A percentile compares a stretch with the other conserved stretches of the same genome.
Evolutionary conservation across 371 early-diverging fungal genomes (phyloP).

Genomic region (Homolaphlyctis polyrhiza): DNA sequence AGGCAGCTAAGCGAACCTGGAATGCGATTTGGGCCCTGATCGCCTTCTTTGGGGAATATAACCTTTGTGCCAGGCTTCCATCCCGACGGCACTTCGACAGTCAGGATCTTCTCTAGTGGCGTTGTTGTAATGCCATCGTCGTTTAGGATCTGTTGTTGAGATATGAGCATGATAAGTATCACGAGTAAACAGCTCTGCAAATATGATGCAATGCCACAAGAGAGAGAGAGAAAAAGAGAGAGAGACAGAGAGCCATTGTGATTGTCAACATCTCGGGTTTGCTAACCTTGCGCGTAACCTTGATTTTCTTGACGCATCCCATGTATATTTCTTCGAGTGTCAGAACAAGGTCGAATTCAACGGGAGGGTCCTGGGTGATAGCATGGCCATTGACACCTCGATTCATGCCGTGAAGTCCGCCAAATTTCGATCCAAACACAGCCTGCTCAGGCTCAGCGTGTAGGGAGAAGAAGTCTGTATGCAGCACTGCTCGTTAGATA

Average conservation of each 20-base stretch:
- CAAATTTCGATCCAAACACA: constrained; percentile 43
- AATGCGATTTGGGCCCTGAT: constrained; percentile 48
- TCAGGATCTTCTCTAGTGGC: constrained; percentile 29
- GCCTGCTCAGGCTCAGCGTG: constrained; percentile 20
- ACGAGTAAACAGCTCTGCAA: too few relatives aligned
- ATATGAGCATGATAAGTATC: background rate
- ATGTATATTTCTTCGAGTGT: constrained; percentile 53
- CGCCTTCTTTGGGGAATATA: constrained; percentile 49
- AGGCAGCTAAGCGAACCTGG: constrained; percentile 16
- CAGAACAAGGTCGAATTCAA: constrained; percentile 28
- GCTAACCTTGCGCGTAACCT: constrained; percentile 37
- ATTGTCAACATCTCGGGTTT: too few relatives aligned
- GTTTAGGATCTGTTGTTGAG: constrained; percentile 22
- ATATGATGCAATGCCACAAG: too few relatives aligned
- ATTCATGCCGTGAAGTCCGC: constrained; percentile 49
- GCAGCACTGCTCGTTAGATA: background rate
- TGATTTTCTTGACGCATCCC: constrained; percentile 46
- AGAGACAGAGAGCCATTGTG: too few relatives aligned
- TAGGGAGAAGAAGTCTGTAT: constrained; percentile 39
- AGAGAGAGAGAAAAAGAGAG: too few relatives aligned
- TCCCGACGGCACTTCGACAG: constrained; percentile 44
- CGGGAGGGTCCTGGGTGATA: constrained; percentile 27
- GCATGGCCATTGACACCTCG: constrained; percentile 7
- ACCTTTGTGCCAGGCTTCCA: constrained; percentile 51
- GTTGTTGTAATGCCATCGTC: constrained; percentile 35